Evolutionary conservation across 164 flowering plant species (phyloP).

Genomic region (Umbellularia californica): DNA sequence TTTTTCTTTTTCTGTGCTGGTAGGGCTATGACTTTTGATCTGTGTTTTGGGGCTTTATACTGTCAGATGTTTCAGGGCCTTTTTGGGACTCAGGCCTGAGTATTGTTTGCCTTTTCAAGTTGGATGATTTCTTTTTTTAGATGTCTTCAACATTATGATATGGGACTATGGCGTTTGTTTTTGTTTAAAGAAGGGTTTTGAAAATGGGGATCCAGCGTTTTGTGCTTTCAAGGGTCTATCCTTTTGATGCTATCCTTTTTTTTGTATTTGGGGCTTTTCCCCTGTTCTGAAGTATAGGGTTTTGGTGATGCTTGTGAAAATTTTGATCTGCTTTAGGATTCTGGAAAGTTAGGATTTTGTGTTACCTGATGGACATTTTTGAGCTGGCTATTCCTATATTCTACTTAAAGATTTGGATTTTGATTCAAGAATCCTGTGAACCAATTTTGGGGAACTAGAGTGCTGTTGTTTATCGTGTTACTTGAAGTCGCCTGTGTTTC

Average conservation of each 20-base stretch:
- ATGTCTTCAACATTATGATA: neutral
- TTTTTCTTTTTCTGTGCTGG: neutral
- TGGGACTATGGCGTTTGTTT: neutral
- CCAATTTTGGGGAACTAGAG: neutral
- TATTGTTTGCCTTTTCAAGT: neutral
- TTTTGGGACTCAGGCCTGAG: neutral
- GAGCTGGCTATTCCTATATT: neutral
- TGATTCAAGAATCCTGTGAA: neutral
- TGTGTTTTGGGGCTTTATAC: neutral
- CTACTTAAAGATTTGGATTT: neutral
- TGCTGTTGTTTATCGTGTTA: neutral
- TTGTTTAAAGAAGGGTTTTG: neutral
- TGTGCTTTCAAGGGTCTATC: neutral
- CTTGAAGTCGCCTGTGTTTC: neutral
- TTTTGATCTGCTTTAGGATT: neutral
- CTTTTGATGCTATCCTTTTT: neutral
- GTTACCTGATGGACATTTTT: neutral
- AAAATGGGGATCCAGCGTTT: neutral
- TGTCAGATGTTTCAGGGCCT: neutral
- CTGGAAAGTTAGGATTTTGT: neutral
- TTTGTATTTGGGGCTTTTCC: neutral
- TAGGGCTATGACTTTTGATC: neutral
- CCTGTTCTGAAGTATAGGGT: neutral
- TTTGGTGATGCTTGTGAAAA: neutral
- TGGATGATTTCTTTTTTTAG: neutral